Base-by-base conservation (phyloP, 1,139 yeast species). In the Candida gigantensis region DNA sequence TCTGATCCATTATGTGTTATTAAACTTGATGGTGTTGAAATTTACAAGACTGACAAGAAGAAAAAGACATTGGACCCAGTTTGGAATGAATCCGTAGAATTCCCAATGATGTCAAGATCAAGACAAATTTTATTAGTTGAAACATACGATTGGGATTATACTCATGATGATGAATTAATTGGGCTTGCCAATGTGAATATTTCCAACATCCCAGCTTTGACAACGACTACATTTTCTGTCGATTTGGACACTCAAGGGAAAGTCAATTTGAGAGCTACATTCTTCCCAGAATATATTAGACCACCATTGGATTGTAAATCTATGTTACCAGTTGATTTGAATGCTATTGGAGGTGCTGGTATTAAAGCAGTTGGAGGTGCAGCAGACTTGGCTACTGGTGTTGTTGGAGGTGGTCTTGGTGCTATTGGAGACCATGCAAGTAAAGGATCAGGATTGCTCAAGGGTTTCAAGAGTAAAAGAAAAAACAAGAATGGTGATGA, bases 121-220 rank as follows among this genome's bases (percentile, higher is more conserved):
- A 74, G 84, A 55, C 69, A 74, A 34, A 50, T 65, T 16, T 52
- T 82, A 19, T 44, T 60, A 29, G 49, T 81, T 28, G 74, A 73
- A 37, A 77, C 81, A 10, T 77, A 63, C 51, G 94, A 84, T 58
- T 84, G 92, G 92, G 92, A 84, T 59, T 71, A 81, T 51, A 75
- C 88, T 19, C 89, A 85, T 45, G 75, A 72, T 35, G 79, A 81
- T 54, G 84, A 78, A 49, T 57, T 72, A 25, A 60, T 84, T 38
- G 89, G 90, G 32, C 48, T 58, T 27, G 74, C 74, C 2, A 49
- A 48, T 4, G 46, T 84, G 30, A 82, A 81, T 47, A 59, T 81
- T 23, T 62, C 77, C 1, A 50, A 65, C 2, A 50, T 83, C 25
- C 68, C 68, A 15, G 76, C 81, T 1, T 60, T 62, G 31, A 52